These are phyloP conservation scores for Chlamydomonas schloesseri DNA, from an alignment of 139 green algal species.

Conservation along the genomic window DNA sequence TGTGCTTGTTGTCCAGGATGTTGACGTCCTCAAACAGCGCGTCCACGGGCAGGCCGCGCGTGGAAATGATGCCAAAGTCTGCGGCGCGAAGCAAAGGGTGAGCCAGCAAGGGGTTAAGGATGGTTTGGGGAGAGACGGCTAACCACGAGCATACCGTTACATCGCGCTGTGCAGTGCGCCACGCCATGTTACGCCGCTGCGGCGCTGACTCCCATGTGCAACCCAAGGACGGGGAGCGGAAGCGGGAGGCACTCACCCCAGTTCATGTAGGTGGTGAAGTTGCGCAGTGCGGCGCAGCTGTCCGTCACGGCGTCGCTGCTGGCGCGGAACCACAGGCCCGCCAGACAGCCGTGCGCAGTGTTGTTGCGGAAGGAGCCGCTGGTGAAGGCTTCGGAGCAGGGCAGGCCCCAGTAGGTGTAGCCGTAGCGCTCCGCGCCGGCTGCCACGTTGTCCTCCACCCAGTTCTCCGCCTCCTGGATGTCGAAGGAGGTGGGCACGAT, in stretches of 20 bases:
- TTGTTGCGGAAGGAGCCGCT: conserved; percentile 56
- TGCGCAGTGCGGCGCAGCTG: conserved; percentile 52
- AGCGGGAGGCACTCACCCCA: conserved; percentile 42
- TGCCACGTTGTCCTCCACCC: conserved; percentile 59
- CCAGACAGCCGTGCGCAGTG: conserved; percentile 54
- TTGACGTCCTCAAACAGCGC: conserved; percentile 50
- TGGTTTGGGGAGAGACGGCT: too few species aligned
- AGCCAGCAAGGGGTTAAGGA: too few species aligned
- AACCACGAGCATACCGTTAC: too few species aligned
- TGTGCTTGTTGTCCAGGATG: conserved; percentile 63
- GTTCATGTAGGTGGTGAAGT: conserved; percentile 62
- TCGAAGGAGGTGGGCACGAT: conserved; percentile 10
- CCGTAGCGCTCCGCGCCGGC: conserved; percentile 66
- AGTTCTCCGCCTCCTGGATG: conserved; percentile 43
- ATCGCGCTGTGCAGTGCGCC: too few species aligned
- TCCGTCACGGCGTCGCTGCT: neutral
- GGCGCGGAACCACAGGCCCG: conserved; percentile 45
- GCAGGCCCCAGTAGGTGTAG: conserved; percentile 44
- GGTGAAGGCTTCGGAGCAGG: conserved; percentile 1
- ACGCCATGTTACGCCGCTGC: too few species aligned
- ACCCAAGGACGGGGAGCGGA: too few species aligned
- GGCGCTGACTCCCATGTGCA: too few species aligned
- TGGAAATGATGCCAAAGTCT: conserved; percentile 74
- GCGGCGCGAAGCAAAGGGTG: too few species aligned
- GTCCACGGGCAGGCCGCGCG: conserved; percentile 51